These are phyloP conservation scores for Microdochium bolleyi DNA, from an alignment of 2,329 filamentous ascomycete genomes.

Conservation along the genomic window DNA sequence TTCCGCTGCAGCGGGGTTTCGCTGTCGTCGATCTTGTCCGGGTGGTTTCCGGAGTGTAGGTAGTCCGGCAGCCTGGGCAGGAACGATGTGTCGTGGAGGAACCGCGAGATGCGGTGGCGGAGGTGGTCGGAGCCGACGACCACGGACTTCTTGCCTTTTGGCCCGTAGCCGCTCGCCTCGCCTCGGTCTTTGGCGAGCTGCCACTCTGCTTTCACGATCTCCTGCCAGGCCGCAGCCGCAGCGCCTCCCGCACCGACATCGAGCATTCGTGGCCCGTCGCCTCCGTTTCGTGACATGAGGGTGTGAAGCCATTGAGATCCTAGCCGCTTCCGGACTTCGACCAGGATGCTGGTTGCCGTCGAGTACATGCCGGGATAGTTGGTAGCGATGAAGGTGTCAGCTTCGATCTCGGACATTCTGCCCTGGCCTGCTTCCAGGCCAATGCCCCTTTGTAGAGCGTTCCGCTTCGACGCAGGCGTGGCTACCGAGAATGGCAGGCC, in stretches of 20 bases:
- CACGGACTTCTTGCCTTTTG: constrained; percentile 70
- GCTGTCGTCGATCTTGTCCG: constrained; percentile 51
- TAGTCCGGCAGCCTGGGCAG: constrained; percentile 88
- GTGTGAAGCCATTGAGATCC: constrained; percentile 63
- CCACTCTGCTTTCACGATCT: constrained; percentile 77
- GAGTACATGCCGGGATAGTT: constrained; percentile 67
- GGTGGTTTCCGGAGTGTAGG: constrained; percentile 54
- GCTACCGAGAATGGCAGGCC: constrained; percentile 70
- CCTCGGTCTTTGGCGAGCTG: constrained; percentile 53
- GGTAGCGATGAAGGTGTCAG: constrained; percentile 62
- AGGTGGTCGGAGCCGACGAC: constrained; percentile 69
- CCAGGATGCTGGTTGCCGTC: constrained; percentile 56
- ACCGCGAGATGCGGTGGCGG: constrained; percentile 63
- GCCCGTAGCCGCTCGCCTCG: constrained; percentile 30
- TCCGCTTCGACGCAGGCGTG: constrained; percentile 52
- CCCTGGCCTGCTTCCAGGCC: constrained; percentile 54
- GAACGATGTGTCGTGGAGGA: constrained; percentile 86
- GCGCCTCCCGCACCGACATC: constrained; percentile 71
- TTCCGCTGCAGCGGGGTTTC: constrained; percentile 55
- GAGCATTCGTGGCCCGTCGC: constrained; percentile 54
- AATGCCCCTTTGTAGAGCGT: constrained; percentile 55
- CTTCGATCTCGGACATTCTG: constrained; percentile 67
- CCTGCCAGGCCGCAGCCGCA: constrained; percentile 66
- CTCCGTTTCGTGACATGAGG: constrained; percentile 49
- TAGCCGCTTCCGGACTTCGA: constrained; percentile 66